Base-by-base conservation (phyloP, 352 stramenopile genomes). In the Globisporangium nunn region DNA sequence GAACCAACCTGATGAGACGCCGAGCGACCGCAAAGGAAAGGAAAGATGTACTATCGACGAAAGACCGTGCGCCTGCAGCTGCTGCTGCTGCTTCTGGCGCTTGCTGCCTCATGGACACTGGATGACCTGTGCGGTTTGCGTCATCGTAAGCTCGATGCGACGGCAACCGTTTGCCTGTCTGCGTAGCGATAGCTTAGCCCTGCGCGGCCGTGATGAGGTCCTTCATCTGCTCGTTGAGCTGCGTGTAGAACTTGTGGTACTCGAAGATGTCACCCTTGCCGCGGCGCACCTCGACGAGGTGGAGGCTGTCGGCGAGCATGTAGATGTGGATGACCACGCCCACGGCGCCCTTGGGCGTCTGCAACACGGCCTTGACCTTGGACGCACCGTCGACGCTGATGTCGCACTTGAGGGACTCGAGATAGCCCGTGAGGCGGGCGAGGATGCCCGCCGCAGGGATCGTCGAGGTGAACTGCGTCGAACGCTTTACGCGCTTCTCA, bases 221-320 rank as follows among this genome's bases (percentile, higher is more conserved):
- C 67, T 91, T 87, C 69, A 94, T 81, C 65, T 91, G 81, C 60
- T 93, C 82, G 66, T 87, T 92, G 61, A 94, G 69, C 70, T 91
- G 82, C 67, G 81, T 86, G 78, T 92, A 93, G 56, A 93, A 92
- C 74, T 93, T 93, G 80, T 92, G 77, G 71, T 93, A 95, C 71
- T 93, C 87, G 52, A 96, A 93, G 58, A 95, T 93, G 64, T 96
- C 86, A 44, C 87, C 87, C 72, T 95, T 96, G 54, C 83, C 87
- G 61, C 84, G 85, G 63, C 84, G 82, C 66, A 96, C 85, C 62
- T 96, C 82, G 18, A 95, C 82, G n/a, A 96, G 64, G 54, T 93
- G 81, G 17, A 94, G 72, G 56, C 68, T 88, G 39, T 93, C 83
- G 18, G 83, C 84, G 18, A 95, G 78, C 67, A 91, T 86, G 62